Conservation (phyloP, 73 alveolate species). For the Stentor roeselii region DNA sequence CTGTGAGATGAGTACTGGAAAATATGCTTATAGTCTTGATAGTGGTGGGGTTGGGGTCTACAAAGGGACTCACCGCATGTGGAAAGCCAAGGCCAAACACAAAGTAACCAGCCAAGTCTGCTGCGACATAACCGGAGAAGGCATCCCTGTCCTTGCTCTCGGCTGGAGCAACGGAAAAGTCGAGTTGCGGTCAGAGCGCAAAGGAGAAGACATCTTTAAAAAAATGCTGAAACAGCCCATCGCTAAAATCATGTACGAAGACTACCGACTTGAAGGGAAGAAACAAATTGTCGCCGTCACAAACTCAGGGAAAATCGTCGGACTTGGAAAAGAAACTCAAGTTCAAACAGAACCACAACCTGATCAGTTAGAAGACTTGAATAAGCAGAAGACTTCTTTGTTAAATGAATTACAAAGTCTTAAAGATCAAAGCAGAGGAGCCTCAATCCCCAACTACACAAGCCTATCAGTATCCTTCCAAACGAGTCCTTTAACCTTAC, state of each 20-base stretch:
- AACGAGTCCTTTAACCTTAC: background rate
- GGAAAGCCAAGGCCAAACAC: conserved; percentile 79
- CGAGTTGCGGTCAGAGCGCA: conserved; percentile 45
- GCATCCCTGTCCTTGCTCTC: conserved; percentile 45
- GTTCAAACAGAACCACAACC: conserved; percentile 27
- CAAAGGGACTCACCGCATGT: conserved; percentile 57
- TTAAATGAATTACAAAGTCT: conserved; percentile 51
- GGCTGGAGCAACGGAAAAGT: conserved; percentile 75
- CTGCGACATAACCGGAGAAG: conserved; percentile 67
- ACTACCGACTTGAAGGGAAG: conserved; percentile 65
- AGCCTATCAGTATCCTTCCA: background rate
- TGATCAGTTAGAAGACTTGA: conserved; percentile 39
- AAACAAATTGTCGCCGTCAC: conserved; percentile 52
- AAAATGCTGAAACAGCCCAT: conserved; percentile 46
- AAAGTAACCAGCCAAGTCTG: conserved; percentile 65
- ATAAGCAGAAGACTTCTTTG: conserved; percentile 45
- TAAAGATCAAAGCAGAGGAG: conserved; percentile 33
- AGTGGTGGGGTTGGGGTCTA: conserved; percentile 86
- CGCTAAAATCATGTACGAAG: conserved; percentile 69
- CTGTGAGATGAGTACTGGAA: conserved; percentile 35
- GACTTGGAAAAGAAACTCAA: conserved; percentile 25
- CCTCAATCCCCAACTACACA: background rate
- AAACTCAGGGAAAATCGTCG: conserved; percentile 55
- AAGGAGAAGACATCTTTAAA: conserved; percentile 35
- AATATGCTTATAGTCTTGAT: conserved; percentile 62